Evolutionary conservation across 306 rosid genomes (phyloP).

Genomic region (Sesbania bispinosa): DNA sequence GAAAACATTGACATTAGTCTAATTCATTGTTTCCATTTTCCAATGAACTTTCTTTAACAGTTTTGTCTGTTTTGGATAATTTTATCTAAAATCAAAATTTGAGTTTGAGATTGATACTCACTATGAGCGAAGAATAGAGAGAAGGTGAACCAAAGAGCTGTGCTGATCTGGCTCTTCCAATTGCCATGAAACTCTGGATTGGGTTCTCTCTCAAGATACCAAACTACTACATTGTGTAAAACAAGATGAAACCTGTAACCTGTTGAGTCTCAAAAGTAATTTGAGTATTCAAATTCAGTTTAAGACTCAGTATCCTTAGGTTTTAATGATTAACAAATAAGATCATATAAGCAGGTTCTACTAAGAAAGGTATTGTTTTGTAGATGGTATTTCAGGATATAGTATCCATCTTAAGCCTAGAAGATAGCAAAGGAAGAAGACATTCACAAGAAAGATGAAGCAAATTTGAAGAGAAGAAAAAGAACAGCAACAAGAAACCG

Average conservation of each 20-base stretch:
- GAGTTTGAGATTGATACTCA: slow-evolving; percentile 36
- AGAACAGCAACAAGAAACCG: no score
- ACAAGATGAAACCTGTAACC: slow-evolving; percentile 30
- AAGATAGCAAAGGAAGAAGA: no score
- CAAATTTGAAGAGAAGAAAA: no score
- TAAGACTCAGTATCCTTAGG: no score
- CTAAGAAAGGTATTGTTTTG: no score
- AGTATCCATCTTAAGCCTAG: no score
- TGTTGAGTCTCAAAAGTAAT: no score
- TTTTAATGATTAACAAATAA: no score
- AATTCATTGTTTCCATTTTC: background rate
- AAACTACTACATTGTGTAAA: slow-evolving; percentile 55
- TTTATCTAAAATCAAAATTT: background rate
- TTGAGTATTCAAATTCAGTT: no score
- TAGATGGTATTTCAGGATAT: no score
- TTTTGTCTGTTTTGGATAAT: background rate
- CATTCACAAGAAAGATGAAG: no score
- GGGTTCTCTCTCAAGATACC: slow-evolving; percentile 53
- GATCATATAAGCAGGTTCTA: no score
- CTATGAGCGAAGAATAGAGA: slow-evolving; percentile 72
- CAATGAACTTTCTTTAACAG: background rate
- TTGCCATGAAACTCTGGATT: slow-evolving; percentile 58
- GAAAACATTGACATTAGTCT: background rate
- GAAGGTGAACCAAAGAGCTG: slow-evolving; percentile 64
- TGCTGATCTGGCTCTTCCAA: slow-evolving; percentile 52